Conservation (phyloP, 2,329 filamentous ascomycete species). For the Hypoxylon sp. region DNA sequence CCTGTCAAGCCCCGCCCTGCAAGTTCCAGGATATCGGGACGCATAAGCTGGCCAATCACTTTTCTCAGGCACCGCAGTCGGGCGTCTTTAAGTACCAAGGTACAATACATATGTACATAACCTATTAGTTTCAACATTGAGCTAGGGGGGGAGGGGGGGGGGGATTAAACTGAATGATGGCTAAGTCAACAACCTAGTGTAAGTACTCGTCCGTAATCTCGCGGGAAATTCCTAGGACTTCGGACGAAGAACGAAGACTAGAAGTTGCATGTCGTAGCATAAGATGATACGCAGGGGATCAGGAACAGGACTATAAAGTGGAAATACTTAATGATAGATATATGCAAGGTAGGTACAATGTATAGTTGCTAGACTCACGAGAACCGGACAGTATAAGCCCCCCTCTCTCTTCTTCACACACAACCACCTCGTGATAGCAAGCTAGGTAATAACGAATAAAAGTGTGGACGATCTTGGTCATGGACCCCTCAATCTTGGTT, state of each 20-base stretch:
- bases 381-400: constrained; percentile 13
- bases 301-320: not conserved
- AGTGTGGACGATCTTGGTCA: constrained; percentile 38
- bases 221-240: constrained; percentile 4
- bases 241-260: constrained; percentile 4
- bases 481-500: constrained; percentile 40
- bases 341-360: not conserved
- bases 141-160: too few relatives aligned
- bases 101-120: constrained; percentile 20
- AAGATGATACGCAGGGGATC: not conserved
- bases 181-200: not conserved
- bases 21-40: constrained; percentile 50
- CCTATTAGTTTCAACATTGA: not conserved
- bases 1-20: constrained; percentile 44
- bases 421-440: constrained; percentile 14
- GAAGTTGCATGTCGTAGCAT: not conserved
- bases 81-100: constrained; percentile 35
- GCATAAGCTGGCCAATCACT: constrained; percentile 38
- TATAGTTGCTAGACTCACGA: constrained; percentile 4
- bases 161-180: too few relatives aligned
- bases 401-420: constrained; percentile 13
- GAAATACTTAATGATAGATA: not conserved
- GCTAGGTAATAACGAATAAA: constrained; percentile 19
- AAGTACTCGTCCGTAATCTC: not conserved
- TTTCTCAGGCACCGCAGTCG: constrained; percentile 25